These are phyloP conservation scores for Fusarium burgessii DNA, from an alignment of 2,329 filamentous ascomycete genomes.

Conservation along the genomic window DNA sequence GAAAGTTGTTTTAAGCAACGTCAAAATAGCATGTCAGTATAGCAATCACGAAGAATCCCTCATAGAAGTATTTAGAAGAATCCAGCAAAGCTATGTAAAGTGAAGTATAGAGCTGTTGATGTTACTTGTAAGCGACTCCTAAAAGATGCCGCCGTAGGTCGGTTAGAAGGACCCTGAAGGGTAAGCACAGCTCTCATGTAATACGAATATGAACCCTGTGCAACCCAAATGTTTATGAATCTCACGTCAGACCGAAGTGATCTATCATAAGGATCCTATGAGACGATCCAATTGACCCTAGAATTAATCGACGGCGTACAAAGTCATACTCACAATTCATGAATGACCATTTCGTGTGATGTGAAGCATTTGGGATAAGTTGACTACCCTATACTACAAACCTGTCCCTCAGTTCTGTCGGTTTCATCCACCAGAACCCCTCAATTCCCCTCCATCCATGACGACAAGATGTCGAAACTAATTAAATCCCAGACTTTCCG, in stretches of 20 bases:
- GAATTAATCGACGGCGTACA: neutral
- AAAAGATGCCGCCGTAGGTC: no score
- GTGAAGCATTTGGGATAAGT: neutral
- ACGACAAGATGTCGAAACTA: slow-evolving; percentile 21
- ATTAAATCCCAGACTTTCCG: neutral
- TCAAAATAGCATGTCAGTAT: no score
- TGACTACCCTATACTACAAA: slow-evolving; percentile 19
- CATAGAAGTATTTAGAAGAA: no score
- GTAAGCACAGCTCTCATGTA: neutral
- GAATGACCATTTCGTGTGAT: neutral
- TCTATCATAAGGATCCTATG: neutral
- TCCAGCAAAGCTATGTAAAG: no score
- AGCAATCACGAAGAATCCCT: no score
- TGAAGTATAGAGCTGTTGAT: no score
- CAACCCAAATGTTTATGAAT: neutral
- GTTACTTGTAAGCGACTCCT: no score
- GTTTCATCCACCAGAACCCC: neutral
- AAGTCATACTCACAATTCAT: no score
- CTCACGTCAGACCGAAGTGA: neutral
- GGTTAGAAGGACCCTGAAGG: neutral
- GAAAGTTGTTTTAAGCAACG: no score
- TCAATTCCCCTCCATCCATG: neutral
- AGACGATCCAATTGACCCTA: neutral
- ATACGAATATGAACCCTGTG: slow-evolving; percentile 4
- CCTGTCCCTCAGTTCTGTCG: neutral